Percentiles rank a stretch among this genome's conserved stretches.
Evolutionary conservation across 176 grass and related monocot species (phyloP).

Genomic region (Musa acuminata): DNA sequence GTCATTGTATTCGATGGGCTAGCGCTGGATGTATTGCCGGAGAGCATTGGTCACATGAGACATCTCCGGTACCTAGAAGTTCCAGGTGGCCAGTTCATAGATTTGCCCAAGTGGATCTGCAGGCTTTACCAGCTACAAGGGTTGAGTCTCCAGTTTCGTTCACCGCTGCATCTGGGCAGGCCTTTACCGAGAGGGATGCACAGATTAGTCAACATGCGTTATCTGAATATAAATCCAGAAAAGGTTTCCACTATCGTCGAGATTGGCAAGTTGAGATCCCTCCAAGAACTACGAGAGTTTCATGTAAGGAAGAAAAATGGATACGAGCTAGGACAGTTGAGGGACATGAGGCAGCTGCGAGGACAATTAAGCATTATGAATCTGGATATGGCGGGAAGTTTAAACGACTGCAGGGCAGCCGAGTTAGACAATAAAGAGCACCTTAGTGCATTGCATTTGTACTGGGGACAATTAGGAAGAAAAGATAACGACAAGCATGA

Average conservation of each 20-base stretch:
- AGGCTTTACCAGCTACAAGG: constrained; percentile 34
- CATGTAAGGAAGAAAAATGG: background rate
- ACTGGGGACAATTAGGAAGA: constrained; percentile 8
- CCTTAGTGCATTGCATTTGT: constrained; percentile 22
- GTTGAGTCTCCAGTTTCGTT: background rate
- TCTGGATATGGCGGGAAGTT: constrained; percentile 15
- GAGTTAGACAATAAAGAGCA: constrained; percentile 21
- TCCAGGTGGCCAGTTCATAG: constrained; percentile 1
- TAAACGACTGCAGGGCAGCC: constrained; percentile 5
- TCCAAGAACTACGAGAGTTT: constrained; percentile 15
- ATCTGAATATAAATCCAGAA: constrained; percentile 9
- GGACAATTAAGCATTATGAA: constrained; percentile 22
- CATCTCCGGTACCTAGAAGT: constrained; percentile 41
- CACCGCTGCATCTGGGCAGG: background rate
- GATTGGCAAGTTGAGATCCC: constrained; percentile 22
- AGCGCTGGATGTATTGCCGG: constrained; percentile 27
- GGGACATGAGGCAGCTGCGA: constrained; percentile 17
- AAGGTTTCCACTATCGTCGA: constrained; percentile 7
- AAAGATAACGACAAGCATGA: constrained; percentile 8
- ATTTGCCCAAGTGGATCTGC: constrained; percentile 17
- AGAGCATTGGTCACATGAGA: constrained; percentile 20
- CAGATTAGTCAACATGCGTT: constrained; percentile 29
- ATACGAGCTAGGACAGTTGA: constrained; percentile 18
- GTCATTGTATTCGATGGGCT: constrained; percentile 40
- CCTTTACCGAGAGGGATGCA: constrained; percentile 14